Conservation (phyloP, 331 rosid species). For the Prunus yedoensis region DNA sequence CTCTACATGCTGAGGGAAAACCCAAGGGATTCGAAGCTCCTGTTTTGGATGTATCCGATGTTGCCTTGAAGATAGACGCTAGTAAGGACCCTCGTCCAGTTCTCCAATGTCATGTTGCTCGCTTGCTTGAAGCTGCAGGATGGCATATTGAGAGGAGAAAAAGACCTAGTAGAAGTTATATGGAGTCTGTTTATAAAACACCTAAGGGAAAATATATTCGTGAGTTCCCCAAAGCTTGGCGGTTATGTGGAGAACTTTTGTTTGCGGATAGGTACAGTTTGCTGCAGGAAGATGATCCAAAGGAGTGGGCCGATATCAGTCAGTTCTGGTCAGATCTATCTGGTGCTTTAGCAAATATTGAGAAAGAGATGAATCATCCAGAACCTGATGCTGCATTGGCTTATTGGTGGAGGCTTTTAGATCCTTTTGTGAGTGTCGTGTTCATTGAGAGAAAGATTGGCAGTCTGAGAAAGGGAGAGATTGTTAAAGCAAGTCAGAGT, state of each 20-base stretch:
- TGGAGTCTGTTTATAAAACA: slow-evolving; percentile 69
- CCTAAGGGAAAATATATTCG: slow-evolving; percentile 75
- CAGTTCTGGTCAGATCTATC: slow-evolving; percentile 80
- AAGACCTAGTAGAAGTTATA: slow-evolving; percentile 64
- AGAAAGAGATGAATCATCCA: slow-evolving; percentile 42
- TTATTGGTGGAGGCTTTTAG: slow-evolving; percentile 73
- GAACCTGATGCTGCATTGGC: slow-evolving; percentile 51
- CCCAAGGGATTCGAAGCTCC: slow-evolving; percentile 32
- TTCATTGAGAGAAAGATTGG: slow-evolving; percentile 77
- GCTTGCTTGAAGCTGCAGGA: slow-evolving; percentile 70
- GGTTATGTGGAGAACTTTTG: slow-evolving; percentile 72
- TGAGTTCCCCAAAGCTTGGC: slow-evolving; percentile 88
- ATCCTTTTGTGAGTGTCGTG: slow-evolving; percentile 75
- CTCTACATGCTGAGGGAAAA: slow-evolving; percentile 52
- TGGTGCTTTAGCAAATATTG: slow-evolving; percentile 54
- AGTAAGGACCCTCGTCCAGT: slow-evolving; percentile 60
- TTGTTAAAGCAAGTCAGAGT: slow-evolving; percentile 57
- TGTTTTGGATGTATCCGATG: slow-evolving; percentile 36
- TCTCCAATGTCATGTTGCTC: slow-evolving; percentile 55
- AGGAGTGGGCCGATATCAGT: slow-evolving; percentile 67
- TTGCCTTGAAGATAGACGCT: slow-evolving; percentile 38
- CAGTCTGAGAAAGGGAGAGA: slow-evolving; percentile 78
- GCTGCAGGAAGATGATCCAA: slow-evolving; percentile 32
- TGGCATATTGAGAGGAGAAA: slow-evolving; percentile 75
- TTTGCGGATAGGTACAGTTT: slow-evolving; percentile 45